Evolutionary conservation across 108 stramenopile genomes (phyloP).

Genomic region (Fistulifera solaris): DNA sequence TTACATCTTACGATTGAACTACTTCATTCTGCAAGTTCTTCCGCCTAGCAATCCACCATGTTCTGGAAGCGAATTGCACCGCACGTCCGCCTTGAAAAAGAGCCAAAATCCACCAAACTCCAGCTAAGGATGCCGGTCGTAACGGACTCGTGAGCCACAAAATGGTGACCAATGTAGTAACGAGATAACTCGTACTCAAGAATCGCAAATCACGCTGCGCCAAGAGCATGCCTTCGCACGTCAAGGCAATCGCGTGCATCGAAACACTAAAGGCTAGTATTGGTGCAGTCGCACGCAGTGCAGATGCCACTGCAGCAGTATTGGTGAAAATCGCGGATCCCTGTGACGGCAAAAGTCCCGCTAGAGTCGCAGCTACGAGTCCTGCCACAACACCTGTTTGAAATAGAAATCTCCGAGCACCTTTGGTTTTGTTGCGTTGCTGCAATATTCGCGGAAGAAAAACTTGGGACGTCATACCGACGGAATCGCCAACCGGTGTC

Average conservation of each 20-base stretch:
- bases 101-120: conserved; percentile 12
- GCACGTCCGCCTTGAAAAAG: conserved; percentile 10
- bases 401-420: conserved; percentile 8
- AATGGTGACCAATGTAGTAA: conserved; percentile 6
- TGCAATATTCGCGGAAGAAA: conserved; percentile 9
- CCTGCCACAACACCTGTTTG: conserved; percentile 6
- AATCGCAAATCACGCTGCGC: conserved; percentile 8
- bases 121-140: conserved; percentile 8
- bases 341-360: conserved; percentile 5
- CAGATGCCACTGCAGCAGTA: background rate
- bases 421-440: conserved; percentile 1
- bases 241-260: conserved; percentile 12
- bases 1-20: no score
- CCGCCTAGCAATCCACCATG: no score
- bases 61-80: conserved; percentile 3
- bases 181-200: conserved; percentile 2
- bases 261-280: conserved; percentile 10
- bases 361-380: conserved; percentile 6
- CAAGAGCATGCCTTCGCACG: conserved; percentile 13
- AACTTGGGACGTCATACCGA: conserved; percentile 12
- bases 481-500: conserved; percentile 11
- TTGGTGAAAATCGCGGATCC: conserved; percentile 7
- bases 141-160: conserved; percentile 7
- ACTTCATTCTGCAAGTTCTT: no score
- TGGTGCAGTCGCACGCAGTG: conserved; percentile 5